Evolutionary conservation across 2,329 filamentous ascomycete species (phyloP), one percentile per base, ranked within the genome.

Genomic region (Ampelomyces quisqualis): DNA sequence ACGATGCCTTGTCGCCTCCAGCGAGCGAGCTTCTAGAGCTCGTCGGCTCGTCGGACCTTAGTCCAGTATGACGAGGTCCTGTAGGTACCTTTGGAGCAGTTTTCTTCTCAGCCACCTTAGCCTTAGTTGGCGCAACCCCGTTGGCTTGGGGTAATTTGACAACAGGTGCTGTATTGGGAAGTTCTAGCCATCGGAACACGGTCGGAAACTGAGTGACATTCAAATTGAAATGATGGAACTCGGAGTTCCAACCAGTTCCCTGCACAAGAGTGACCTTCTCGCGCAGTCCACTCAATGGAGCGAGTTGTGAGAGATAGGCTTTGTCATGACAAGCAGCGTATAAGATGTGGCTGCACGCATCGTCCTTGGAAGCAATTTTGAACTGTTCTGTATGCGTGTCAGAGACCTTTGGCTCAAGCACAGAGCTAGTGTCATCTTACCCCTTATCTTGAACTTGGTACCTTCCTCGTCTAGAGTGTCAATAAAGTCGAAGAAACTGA

Each of bases 291-390:
- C 66, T 68, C 52, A 78, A 77, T 6, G 77, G 76, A 4, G 72
- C 76, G 18, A 85, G 67, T 33, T 81, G 72, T 6, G 77, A 74
- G 31, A 81, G 64, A 56, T 84, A 82, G 35, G 76, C 75, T 17
- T 70, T 70, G 51, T 84, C 78, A 50, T 84, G 80, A 53, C 81
- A 84, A 26, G 76, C 80, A 4, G 79, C 82, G 42, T 82, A 79
- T 55, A 78, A 79, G 23, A 85, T 80, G 57, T 83, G 81, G 51
- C 78, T 80, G 68, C 82, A 85, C 54, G 82, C 78, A 3, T 72
- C 66, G 51, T 79, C 80, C 31, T 81, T 76, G 22, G 72, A 74
- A 45, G 80, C 81, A 1, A 82, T 68, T 4, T 71, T 68, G 57
- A 73, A 69, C 45, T 51, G 69, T 51, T 69, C 51, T 53, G 23